Conservation (phyloP, 2,329 filamentous ascomycete genomes). For the Fusarium graminum region DNA sequence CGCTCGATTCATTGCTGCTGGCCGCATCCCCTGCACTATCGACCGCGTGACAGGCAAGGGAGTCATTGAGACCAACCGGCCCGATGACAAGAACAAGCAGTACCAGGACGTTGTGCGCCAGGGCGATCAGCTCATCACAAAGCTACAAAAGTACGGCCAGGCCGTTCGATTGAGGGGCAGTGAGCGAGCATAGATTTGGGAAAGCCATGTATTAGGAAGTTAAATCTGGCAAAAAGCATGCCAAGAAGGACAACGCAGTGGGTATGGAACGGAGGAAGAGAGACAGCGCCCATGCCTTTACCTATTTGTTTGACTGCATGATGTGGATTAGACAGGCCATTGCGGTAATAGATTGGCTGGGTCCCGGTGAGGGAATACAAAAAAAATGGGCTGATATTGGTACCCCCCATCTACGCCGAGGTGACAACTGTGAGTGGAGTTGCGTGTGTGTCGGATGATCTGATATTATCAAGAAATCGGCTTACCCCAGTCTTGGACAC, state of each 20-base stretch:
- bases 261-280: constrained; percentile 17
- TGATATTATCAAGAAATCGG: constrained; percentile 22
- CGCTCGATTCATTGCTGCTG: constrained; percentile 95
- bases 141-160: constrained; percentile 99
- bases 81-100: constrained; percentile 99
- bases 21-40: constrained; percentile 95
- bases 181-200: constrained; percentile 73
- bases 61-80: constrained; percentile 97
- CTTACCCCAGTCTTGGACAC: constrained; percentile 30
- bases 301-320: constrained; percentile 48
- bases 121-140: constrained; percentile 97
- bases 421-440: constrained; percentile 27
- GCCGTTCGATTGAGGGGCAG: constrained; percentile 93
- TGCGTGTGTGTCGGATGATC: constrained; percentile 12
- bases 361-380: constrained; percentile 34
- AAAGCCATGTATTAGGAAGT: constrained; percentile 2
- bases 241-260: constrained; percentile 21
- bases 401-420: constrained; percentile 13
- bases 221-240: constrained; percentile 32
- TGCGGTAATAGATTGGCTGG: constrained; percentile 45
- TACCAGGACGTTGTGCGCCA: constrained; percentile 98
- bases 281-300: constrained; percentile 37
- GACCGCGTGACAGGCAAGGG: constrained; percentile 96
- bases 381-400: constrained; percentile 31
- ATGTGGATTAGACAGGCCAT: constrained; percentile 50